Percentiles rank a stretch among this genome's conserved stretches.
Evolutionary conservation across 1,139 yeast genomes (phyloP).

Genomic region (Pichia sp.): DNA sequence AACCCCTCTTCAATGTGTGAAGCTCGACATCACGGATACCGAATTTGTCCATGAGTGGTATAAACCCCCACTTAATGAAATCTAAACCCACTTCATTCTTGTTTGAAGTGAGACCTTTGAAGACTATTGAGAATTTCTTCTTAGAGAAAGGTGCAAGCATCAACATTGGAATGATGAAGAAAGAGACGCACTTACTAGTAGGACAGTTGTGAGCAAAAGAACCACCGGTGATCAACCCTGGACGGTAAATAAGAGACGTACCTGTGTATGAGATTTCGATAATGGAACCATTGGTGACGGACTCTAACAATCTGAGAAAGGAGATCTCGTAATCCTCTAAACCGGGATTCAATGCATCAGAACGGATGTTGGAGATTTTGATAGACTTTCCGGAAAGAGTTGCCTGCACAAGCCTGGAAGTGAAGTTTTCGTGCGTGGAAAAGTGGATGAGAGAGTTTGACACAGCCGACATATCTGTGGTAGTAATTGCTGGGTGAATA

Average conservation of each 20-base stretch:
- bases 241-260: constrained; percentile 83
- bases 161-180: constrained; percentile 82
- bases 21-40: constrained; percentile 88
- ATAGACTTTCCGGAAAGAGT: constrained; percentile 80
- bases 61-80: constrained; percentile 83
- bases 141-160: constrained; percentile 91
- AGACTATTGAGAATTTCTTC: constrained; percentile 70
- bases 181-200: constrained; percentile 72
- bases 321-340: constrained; percentile 88
- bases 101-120: constrained; percentile 76
- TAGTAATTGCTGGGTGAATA: too few species aligned
- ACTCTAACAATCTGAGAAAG: constrained; percentile 75
- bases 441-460: constrained; percentile 29
- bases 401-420: constrained; percentile 70
- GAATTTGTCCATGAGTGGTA: constrained; percentile 88
- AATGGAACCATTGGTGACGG: constrained; percentile 84
- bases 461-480: neutral
- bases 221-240: constrained; percentile 92
- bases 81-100: constrained; percentile 77
- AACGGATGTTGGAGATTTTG: constrained; percentile 76
- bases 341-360: constrained; percentile 89
- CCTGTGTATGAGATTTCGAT: constrained; percentile 97
- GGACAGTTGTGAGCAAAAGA: constrained; percentile 79
- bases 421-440: constrained; percentile 70
- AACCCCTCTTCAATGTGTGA: constrained; percentile 83